Base-by-base conservation (phyloP, 176 grass and related monocot species). In the Cenchrus fungigraminus region DNA sequence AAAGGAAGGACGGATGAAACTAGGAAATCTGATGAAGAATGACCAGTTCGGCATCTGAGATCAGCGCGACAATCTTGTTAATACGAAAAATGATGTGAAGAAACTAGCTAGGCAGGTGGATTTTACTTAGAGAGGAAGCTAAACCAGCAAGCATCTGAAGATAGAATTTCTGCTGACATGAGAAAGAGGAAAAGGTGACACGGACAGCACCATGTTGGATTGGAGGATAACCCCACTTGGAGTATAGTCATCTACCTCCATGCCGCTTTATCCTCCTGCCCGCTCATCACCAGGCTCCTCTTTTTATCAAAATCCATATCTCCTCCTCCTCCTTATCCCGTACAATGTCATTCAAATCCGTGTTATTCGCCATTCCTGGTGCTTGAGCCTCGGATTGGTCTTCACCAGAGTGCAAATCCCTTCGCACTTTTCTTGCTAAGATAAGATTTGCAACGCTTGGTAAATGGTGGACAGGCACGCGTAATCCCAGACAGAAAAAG, bases 101-200 rank as follows among this genome's bases (percentile, higher is more conserved):
- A 81, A 62, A 81, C 16, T 10, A 22, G 16, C 16, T 10, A 22
- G 16, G 12, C 11, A 45, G 20, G 32, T 43, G 11, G 22, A 73
- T 60, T 73, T 81, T 81, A 74, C 79, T 83, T 86, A 78, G 74
- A 72, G 51, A 79, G 13, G 73, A 73, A 83, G 82, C 20, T 62
- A 86, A 89, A 69, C 19, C 32, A 86, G 52, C 86, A 87, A 80
- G 79, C 86, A 87, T 77, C 51, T 57, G 40, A 8, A 82, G 78
- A 77, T 32, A 79, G 75, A 86, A 79, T 79, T 86, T 54, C 47
- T 71, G 84, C 65, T 62, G 70, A 60, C 51, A 46, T 34, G 70
- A 81, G 75, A 89, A 62, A 56, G 8, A 22, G 15, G 78, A 64
- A 82, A 82, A 82, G 65, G 73, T 86, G 88, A 86, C 77, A 65